Base-by-base conservation (phyloP, 768 basidiomycete species). In the Lentinula guzmanii region DNA sequence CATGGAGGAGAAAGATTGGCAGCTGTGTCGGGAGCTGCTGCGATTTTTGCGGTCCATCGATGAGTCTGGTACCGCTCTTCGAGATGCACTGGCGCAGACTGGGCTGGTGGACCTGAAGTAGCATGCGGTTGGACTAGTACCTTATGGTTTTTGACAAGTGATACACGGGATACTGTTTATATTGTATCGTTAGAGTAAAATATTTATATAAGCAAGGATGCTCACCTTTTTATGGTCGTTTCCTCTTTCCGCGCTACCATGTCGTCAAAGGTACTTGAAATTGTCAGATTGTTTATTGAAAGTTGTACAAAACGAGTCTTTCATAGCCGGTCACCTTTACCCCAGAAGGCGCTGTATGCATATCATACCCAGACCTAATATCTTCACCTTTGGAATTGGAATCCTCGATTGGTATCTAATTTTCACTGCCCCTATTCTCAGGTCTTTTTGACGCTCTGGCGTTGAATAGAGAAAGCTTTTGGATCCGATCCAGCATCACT, bases 11-110 rank as follows among this genome's bases (percentile, higher is more conserved):
- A 84, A 89, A 63, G 93, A 97, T 56, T 97, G 90, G 87, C 87
- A 92, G 68, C 78, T 99, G 10, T 97, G 91, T 74, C 86, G 91
- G 61, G 96, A 98, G 70, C 79, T 99, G 13, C 75, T 98, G 15
- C 86, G 96, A 18, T 99, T 99, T 75, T 72, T 98, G 52, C 91
- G 90, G 70, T 95, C 91, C 2, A 90, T 96, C 54, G 96, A 98
- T 70, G 91, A 95, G 45, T 86, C 86, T 0, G 96, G 95, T 35
- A 72, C 72, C 15, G 87, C 87, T 3, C 77, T 95, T 60, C 79
- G 79, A 59, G 77, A 80, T 63, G 91, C 87, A 1, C 72, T 93
- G 56, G 72, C 71, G 8, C 79, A 85, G 65, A 78, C 83, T n/a
- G 75, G 77, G 55, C 67, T 84, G 42, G 11, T 69, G 61, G 52